A percentile compares a stretch with the other conserved stretches of the same genome.
Evolutionary conservation across 1,139 yeast species (phyloP).

Genomic region (Blastobotrys elegans): DNA sequence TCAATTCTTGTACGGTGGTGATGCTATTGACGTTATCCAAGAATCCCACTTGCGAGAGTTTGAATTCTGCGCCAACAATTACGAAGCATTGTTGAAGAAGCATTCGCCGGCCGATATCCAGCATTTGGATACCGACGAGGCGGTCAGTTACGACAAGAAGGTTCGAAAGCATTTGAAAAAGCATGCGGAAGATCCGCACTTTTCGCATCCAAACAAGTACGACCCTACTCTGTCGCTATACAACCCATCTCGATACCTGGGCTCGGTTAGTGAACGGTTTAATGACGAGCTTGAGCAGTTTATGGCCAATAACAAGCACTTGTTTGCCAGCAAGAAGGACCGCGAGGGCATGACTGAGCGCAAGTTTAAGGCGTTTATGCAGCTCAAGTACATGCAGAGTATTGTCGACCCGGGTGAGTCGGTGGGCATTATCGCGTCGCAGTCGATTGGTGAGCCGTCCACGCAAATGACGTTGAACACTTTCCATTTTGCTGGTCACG

Average conservation of each 20-base stretch:
- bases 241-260: constrained; percentile 85
- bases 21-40: constrained; percentile 87
- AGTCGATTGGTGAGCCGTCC: constrained; percentile 98
- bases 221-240: constrained; percentile 86
- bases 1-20: constrained; percentile 98
- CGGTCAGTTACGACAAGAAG: constrained; percentile 76
- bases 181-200: constrained; percentile 58
- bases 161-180: constrained; percentile 69
- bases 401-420: constrained; percentile 95
- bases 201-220: constrained; percentile 57
- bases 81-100: constrained; percentile 77
- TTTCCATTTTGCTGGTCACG: constrained; percentile 99
- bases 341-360: constrained; percentile 57
- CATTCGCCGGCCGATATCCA: constrained; percentile 81
- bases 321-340: constrained; percentile 45
- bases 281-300: constrained; percentile 72
- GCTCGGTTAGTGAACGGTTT: constrained; percentile 89
- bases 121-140: constrained; percentile 76
- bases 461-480: constrained; percentile 99
- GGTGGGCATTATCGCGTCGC: constrained; percentile 97
- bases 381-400: constrained; percentile 95
- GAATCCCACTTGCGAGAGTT: constrained; percentile 94
- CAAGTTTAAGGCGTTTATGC: constrained; percentile 96
- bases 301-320: constrained; percentile 45
- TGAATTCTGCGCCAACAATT: constrained; percentile 87